phyloP scores from a whole-genome alignment of 306 rosid genomes.

The Vicia faba region DNA sequence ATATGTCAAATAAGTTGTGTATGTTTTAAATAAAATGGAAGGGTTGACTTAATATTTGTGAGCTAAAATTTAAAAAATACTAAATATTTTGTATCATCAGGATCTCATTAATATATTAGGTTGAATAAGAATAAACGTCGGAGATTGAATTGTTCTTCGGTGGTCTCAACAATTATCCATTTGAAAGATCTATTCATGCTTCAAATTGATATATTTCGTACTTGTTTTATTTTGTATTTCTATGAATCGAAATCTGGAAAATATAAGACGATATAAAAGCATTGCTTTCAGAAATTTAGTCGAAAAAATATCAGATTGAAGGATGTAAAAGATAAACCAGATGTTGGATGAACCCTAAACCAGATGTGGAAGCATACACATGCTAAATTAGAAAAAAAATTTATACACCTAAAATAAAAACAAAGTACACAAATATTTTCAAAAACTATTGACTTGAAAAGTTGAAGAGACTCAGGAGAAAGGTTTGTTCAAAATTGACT shows the following conservation, averaged over 20 bases:
- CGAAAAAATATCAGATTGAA: neutral
- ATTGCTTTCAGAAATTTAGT: neutral
- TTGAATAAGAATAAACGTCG: too few relatives aligned
- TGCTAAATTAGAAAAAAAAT: too few relatives aligned
- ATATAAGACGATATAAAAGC: slow-evolving; percentile 1
- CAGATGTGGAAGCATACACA: neutral
- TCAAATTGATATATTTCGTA: slow-evolving; percentile 76
- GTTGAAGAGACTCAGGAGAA: slow-evolving; percentile 54
- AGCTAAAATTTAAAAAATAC: too few relatives aligned
- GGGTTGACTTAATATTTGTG: too few relatives aligned
- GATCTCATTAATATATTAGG: too few relatives aligned
- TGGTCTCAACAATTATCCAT: slow-evolving; percentile 29
- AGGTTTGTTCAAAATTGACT: too few relatives aligned
- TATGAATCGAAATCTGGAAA: slow-evolving; percentile 74
- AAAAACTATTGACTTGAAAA: slow-evolving; percentile 36
- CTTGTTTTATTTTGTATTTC: slow-evolving; percentile 61
- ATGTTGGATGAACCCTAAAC: neutral
- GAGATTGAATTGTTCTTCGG: neutral
- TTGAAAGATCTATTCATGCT: slow-evolving; percentile 71
- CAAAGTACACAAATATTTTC: too few relatives aligned
- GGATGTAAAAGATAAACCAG: neutral
- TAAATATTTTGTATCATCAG: too few relatives aligned
- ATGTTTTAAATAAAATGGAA: too few relatives aligned
- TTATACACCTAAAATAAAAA: too few relatives aligned
- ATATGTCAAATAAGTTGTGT: too few relatives aligned